Conservation (phyloP, 225 moss, liverwort and hornwort genomes). For the Polytrichum formosum region DNA sequence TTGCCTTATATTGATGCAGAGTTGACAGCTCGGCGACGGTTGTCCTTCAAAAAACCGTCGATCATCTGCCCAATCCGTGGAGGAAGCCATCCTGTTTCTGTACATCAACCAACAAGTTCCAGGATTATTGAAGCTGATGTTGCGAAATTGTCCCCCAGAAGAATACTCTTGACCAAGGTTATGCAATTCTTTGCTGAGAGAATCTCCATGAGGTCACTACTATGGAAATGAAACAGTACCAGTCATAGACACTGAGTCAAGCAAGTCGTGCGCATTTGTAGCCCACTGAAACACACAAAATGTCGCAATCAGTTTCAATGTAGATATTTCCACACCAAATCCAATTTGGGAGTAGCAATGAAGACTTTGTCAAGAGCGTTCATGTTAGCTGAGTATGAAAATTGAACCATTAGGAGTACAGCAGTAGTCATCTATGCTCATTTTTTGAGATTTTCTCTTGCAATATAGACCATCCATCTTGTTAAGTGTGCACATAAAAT, state of each 20-base stretch:
- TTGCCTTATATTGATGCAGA: conserved; percentile 4
- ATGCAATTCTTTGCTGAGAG: not conserved
- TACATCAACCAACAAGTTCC: conserved; percentile 7
- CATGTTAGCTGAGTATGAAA: too few relatives aligned
- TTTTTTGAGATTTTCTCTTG: too few relatives aligned
- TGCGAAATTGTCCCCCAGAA: not conserved
- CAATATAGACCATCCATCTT: too few relatives aligned
- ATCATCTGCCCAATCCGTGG: conserved; percentile 14
- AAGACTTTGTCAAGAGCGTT: too few relatives aligned
- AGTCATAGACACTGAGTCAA: not conserved
- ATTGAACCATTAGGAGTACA: too few relatives aligned
- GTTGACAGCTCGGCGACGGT: conserved; percentile 3
- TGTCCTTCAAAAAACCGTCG: conserved; percentile 11
- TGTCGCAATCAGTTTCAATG: too few relatives aligned
- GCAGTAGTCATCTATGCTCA: too few relatives aligned
- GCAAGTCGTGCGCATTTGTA: not conserved
- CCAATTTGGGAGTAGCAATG: too few relatives aligned
- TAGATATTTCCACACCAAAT: too few relatives aligned
- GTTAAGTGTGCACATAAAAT: too few relatives aligned
- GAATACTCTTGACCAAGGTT: not conserved
- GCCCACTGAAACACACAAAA: too few relatives aligned
- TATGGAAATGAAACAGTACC: not conserved
- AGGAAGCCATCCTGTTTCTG: conserved; percentile 13
- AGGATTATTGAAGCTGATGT: not conserved
- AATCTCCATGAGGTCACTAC: not conserved